A percentile compares a stretch with the other conserved stretches of the same genome.
Conservation (phyloP, 139 green algal genomes). For the Spirogloea muscicola region DNA sequence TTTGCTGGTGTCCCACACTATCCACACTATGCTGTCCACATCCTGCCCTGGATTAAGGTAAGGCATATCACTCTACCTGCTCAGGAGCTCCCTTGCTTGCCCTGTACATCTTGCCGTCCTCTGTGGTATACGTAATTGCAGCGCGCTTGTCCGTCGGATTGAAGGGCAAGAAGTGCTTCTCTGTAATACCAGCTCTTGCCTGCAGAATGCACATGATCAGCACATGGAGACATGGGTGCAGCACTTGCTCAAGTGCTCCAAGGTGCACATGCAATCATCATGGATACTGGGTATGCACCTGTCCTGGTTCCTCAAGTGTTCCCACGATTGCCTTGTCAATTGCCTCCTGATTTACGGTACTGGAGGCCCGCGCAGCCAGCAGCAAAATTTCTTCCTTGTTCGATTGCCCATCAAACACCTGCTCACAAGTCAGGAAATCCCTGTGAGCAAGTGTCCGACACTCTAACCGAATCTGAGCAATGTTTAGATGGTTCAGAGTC, state of each 20-base stretch:
- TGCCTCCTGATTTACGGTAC: conserved; percentile 72
- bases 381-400: conserved; percentile 48
- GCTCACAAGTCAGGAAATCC: background rate
- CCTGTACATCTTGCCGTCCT: conserved; percentile 39
- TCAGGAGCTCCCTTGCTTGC: conserved; percentile 71
- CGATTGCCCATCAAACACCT: background rate
- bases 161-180: conserved; percentile 80
- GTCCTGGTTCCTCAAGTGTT: conserved; percentile 13
- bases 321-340: conserved; percentile 78
- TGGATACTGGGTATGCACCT: background rate
- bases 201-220: conserved; percentile 16
- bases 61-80: conserved; percentile 11
- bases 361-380: conserved; percentile 60
- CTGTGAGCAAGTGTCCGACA: background rate
- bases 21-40: too few relatives aligned
- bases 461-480: background rate
- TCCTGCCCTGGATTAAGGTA: too few relatives aligned
- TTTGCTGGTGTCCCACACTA: too few relatives aligned
- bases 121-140: conserved; percentile 57
- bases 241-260: background rate
- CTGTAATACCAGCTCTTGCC: conserved; percentile 44
- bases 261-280: background rate
- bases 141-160: conserved; percentile 84
- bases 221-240: background rate
- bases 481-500: background rate